A percentile compares a stretch with the other conserved stretches of the same genome.
Evolutionary conservation across 129 eudicot species (phyloP).

Genomic region (Sambucus nigra): DNA sequence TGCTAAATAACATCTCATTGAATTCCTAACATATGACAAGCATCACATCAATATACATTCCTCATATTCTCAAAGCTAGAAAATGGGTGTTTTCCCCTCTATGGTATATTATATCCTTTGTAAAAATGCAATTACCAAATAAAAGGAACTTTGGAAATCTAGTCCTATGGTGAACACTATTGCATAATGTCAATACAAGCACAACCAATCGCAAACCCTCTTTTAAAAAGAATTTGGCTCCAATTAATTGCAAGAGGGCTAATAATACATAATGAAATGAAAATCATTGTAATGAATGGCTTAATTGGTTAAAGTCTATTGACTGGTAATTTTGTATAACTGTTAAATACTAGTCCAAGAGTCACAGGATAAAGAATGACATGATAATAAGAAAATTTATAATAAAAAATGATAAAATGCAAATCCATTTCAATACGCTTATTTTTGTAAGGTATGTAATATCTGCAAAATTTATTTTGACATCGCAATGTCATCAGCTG

Average conservation of each 20-base stretch:
- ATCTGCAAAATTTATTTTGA: conserved; percentile 97
- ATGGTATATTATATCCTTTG: no score
- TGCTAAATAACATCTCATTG: no score
- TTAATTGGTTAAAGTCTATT: conserved; percentile 73
- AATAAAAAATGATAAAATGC: conserved; percentile 3
- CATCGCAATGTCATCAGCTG: conserved; percentile 95
- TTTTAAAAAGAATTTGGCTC: conserved; percentile 62
- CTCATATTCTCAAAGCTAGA: no score
- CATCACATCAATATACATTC: not conserved
- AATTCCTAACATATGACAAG: not conserved
- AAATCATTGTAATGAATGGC: conserved; percentile 93
- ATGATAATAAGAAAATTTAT: conserved; percentile 22
- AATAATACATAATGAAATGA: conserved; percentile 92
- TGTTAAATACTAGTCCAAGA: conserved; percentile 73
- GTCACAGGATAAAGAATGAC: conserved; percentile 87
- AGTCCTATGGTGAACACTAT: conserved; percentile 63
- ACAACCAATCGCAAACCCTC: conserved; percentile 79
- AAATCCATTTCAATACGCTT: not conserved
- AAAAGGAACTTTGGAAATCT: conserved; percentile 67
- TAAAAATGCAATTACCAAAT: conserved; percentile 36
- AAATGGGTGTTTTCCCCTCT: no score
- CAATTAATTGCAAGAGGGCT: conserved; percentile 95
- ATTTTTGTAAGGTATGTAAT: not conserved
- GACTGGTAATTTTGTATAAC: conserved; percentile 86
- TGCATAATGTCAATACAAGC: conserved; percentile 70